phyloP scores from a whole-genome alignment of 768 basidiomycete genomes.

The Mycena leptocephala region DNA sequence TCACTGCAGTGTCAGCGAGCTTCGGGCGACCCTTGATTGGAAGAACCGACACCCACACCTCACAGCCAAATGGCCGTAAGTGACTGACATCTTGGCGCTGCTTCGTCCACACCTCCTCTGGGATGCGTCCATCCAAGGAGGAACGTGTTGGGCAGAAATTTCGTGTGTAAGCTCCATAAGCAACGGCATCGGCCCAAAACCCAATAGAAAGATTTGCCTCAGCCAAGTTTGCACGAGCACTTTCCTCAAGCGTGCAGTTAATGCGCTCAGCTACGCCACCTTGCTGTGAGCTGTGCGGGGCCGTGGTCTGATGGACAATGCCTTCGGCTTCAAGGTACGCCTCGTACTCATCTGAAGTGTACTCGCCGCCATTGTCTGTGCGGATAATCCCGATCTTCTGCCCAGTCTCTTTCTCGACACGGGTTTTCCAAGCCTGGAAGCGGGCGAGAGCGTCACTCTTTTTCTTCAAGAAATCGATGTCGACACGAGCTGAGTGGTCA shows the following conservation, averaged over 20 bases:
- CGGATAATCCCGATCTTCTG: background rate
- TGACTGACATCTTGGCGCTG: background rate
- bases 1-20: background rate
- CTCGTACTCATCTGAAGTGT: no score
- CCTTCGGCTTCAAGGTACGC: no score
- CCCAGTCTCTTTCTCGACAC: background rate
- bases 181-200: background rate
- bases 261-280: no score
- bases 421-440: background rate
- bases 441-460: background rate
- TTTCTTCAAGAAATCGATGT: background rate
- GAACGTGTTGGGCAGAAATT: background rate
- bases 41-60: background rate
- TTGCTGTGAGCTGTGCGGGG: no score
- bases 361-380: background rate
- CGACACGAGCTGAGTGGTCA: background rate
- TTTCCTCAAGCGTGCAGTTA: no score
- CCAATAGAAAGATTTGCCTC: background rate
- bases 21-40: background rate
- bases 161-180: background rate
- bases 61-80: no score
- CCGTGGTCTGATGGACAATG: no score
- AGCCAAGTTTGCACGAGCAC: no score
- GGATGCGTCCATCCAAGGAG: background rate
- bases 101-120: background rate